These are phyloP conservation scores for Lepidium sativum DNA, from an alignment of 345 rosid genomes.

Conservation along the genomic window DNA sequence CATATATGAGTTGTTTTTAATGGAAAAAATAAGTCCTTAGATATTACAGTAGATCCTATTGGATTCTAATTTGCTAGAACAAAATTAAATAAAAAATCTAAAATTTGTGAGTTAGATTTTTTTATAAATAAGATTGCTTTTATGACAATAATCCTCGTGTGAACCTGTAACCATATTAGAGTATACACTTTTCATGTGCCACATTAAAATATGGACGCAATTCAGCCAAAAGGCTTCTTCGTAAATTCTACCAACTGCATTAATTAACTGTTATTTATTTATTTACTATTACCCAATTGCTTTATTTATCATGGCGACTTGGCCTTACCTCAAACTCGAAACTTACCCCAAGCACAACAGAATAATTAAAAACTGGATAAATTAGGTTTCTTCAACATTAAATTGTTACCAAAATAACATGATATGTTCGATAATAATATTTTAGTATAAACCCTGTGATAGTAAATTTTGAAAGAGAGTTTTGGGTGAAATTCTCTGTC, in stretches of 20 bases:
- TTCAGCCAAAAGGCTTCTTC: background rate
- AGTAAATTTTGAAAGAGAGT: too few relatives aligned
- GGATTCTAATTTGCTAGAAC: background rate
- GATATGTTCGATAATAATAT: too few relatives aligned
- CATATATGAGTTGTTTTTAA: too few relatives aligned
- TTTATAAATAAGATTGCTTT: background rate
- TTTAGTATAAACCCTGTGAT: too few relatives aligned
- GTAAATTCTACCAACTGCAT: constrained; percentile 15
- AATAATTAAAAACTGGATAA: background rate
- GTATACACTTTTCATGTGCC: background rate
- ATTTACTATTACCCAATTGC: background rate
- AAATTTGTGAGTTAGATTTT: background rate
- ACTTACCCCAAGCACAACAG: background rate
- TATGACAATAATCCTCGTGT: constrained; percentile 6
- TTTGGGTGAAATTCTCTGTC: too few relatives aligned
- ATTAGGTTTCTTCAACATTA: too few relatives aligned
- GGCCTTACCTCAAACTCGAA: background rate
- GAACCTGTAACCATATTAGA: background rate
- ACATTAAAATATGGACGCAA: background rate
- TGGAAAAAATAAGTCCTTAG: too few relatives aligned
- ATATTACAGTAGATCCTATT: background rate
- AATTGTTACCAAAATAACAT: too few relatives aligned
- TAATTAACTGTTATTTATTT: background rate
- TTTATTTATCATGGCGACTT: background rate
- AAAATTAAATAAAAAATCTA: background rate